phyloP scores from a whole-genome alignment of 2,329 filamentous ascomycete genomes.

The Colletotrichum graminicola region DNA sequence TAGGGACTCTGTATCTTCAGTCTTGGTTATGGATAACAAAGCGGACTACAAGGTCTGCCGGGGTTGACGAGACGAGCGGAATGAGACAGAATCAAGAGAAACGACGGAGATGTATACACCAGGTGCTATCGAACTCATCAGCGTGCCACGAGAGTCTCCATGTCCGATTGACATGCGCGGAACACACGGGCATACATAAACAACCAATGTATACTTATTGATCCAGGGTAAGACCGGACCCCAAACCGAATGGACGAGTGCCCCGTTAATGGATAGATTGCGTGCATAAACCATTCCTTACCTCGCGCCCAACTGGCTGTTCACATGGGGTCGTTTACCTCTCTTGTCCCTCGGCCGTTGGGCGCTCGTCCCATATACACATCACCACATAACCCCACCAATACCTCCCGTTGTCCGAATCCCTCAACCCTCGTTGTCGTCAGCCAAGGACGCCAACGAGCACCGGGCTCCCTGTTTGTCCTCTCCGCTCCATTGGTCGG shows the following conservation, averaged over 20 bases:
- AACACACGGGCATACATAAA: not conserved
- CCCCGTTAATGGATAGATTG: not conserved
- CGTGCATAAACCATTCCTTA: no score
- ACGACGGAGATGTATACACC: not conserved
- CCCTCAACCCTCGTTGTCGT: not conserved
- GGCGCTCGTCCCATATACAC: not conserved
- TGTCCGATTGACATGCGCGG: not conserved
- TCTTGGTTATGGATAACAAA: no score
- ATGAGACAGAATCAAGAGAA: not conserved
- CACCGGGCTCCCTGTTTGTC: not conserved
- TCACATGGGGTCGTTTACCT: conserved; percentile 7
- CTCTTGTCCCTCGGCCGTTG: not conserved
- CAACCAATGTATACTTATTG: not conserved
- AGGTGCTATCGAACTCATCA: not conserved
- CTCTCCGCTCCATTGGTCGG: not conserved
- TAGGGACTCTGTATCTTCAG: no score
- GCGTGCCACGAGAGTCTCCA: not conserved
- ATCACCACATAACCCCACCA: not conserved
- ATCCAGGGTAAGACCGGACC: not conserved
- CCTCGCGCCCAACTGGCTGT: not conserved
- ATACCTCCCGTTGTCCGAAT: not conserved
- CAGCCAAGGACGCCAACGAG: conserved; percentile 5
- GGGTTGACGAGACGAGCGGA: not conserved
- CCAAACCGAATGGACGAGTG: not conserved
- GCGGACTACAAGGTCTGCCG: not conserved